phyloP scores from a whole-genome alignment of 345 rosid species.

The Rhodomyrtus tomentosa region DNA sequence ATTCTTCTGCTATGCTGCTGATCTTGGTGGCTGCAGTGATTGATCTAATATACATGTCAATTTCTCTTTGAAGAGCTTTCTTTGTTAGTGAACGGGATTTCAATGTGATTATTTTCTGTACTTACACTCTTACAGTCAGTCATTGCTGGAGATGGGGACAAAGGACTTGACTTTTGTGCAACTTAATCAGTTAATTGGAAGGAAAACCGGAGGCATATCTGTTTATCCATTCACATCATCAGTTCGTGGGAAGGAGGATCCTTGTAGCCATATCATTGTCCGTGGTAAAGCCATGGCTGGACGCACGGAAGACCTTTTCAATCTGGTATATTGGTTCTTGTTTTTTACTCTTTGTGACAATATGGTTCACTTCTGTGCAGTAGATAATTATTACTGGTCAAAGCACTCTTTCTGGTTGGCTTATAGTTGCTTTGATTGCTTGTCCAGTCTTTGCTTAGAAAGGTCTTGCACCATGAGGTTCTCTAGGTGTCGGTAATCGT shows the following conservation, averaged over 20 bases:
- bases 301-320: conserved; percentile 75
- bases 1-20: neutral
- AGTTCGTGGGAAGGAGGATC: conserved; percentile 61
- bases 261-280: conserved; percentile 69
- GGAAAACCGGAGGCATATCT: conserved; percentile 97
- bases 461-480: neutral
- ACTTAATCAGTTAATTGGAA: conserved; percentile 95
- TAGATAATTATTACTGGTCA: neutral
- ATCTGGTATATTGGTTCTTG: conserved; percentile 42
- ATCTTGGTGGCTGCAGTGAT: neutral
- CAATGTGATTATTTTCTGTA: neutral
- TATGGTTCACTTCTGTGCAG: neutral
- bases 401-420: neutral
- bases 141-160: conserved; percentile 97
- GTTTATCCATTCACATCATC: conserved; percentile 92
- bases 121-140: conserved; percentile 48
- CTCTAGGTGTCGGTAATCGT: neutral
- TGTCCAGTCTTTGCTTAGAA: neutral
- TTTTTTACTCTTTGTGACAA: neutral
- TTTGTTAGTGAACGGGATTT: neutral
- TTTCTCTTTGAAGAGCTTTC: neutral
- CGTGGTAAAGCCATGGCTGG: conserved; percentile 98
- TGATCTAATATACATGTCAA: neutral
- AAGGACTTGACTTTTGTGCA: conserved; percentile 86
- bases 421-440: neutral